Conservation (phyloP, 2,329 filamentous ascomycete species). For the Penicillium griseofulvum region DNA sequence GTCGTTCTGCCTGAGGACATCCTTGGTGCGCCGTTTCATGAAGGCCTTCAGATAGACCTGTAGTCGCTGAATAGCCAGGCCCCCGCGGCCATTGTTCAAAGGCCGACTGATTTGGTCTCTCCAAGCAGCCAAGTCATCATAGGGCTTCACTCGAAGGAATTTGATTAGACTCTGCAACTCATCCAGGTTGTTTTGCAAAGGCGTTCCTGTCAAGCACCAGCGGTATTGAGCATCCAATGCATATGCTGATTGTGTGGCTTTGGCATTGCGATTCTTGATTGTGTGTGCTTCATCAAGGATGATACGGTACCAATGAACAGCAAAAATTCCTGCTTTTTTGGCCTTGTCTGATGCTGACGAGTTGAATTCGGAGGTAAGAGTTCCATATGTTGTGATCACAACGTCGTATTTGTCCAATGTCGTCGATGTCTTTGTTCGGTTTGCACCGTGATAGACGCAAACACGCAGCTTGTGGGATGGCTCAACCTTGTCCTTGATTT, state of each 20-base stretch:
- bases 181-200: conserved; percentile 97
- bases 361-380: conserved; percentile 85
- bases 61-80: conserved; percentile 81
- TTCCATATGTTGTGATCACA: conserved; percentile 96
- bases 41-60: conserved; percentile 85
- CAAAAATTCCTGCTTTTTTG: conserved; percentile 79
- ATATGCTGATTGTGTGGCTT: conserved; percentile 88
- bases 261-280: conserved; percentile 97
- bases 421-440: conserved; percentile 72
- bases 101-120: conserved; percentile 86
- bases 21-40: conserved; percentile 98
- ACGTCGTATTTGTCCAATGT: conserved; percentile 86
- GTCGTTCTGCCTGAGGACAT: conserved; percentile 86
- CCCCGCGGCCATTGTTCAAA: conserved; percentile 84
- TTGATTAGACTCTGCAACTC: conserved; percentile 91
- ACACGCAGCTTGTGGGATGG: conserved; percentile 70
- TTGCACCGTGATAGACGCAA: conserved; percentile 85
- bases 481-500: conserved; percentile 80
- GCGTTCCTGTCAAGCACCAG: conserved; percentile 95
- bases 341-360: conserved; percentile 57
- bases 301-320: conserved; percentile 89
- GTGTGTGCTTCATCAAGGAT: conserved; percentile 96
- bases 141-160: conserved; percentile 89
- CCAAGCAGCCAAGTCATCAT: conserved; percentile 82
- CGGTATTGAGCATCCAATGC: conserved; percentile 81